phyloP scores from a whole-genome alignment of 176 grass and related monocot species.

The Carex pumila region DNA sequence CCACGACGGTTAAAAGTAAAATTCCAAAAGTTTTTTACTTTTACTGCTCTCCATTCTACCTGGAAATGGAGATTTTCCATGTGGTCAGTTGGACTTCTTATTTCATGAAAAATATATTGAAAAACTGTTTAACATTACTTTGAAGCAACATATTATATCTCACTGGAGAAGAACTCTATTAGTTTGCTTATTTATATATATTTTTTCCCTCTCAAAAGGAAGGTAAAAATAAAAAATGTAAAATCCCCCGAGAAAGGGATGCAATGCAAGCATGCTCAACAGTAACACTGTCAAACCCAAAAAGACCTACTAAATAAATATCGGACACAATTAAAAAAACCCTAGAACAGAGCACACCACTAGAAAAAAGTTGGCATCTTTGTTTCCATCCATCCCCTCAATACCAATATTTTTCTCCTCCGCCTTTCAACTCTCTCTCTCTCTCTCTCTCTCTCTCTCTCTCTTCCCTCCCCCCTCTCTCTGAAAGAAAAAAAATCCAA shows the following conservation, averaged over 20 bases:
- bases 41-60: background rate
- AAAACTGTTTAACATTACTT: background rate
- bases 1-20: background rate
- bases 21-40: background rate
- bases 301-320: background rate
- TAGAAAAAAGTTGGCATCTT: constrained; percentile 27
- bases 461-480: background rate
- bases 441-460: background rate
- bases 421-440: constrained; percentile 11
- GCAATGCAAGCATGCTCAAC: constrained; percentile 9
- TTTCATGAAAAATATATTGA: no score
- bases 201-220: background rate
- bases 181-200: background rate
- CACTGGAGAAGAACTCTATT: background rate
- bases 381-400: constrained; percentile 20
- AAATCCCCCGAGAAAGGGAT: constrained; percentile 2
- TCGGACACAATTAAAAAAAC: constrained; percentile 7
- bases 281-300: constrained; percentile 17
- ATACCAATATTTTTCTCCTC: constrained; percentile 22
- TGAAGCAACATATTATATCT: background rate
- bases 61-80: background rate
- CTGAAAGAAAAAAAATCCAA: constrained; percentile 21
- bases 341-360: constrained; percentile 26
- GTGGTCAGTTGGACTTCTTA: background rate
- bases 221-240: constrained; percentile 3